Evolutionary conservation across 2,329 filamentous ascomycete species (phyloP), one percentile per base, ranked within the genome.

Genomic region (Zymoseptoria passerinii): DNA sequence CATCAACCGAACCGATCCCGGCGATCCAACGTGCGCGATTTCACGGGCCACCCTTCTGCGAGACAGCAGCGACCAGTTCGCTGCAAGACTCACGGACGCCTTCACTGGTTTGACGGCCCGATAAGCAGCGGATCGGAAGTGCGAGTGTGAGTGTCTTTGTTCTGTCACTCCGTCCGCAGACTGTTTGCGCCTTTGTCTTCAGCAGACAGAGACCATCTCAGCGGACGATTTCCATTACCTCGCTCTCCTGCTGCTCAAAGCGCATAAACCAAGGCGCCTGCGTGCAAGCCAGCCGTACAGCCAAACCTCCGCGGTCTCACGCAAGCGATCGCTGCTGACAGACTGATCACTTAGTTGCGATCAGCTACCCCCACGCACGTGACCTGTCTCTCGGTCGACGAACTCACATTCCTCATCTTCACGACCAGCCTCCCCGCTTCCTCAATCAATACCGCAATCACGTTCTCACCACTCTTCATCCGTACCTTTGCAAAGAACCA

Each of bases 391-490:
- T 20, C 40, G 53, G 19, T 7, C n/a, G 52, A n/a, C 28, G 40
- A 54, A 44, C 50, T 53, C 23, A 49, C 56, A 52, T 59, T 53
- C 54, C 57, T n/a, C 57, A 53, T 49, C 55, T 52, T 56, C 40
- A 57, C 50, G 16, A 55, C n/a, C 44, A 54, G 56, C 40, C 54
- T 48, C 23, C 4, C 23, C 23, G 23, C 23, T 23, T 23, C 23
- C 23, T 3, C 23, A 4, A 23, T 23, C 62, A 64, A 63, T 55
- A 69, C 68, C 68, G 67, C 66, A 65, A 71, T 56, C 58, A 70
- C 68, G 84, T 84, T 88, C 85, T 88, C 85, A 65, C 84, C 83
- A 76, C 81, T 88, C 68, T 86, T 87, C 73, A 77, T 86, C 73
- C 81, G 83, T 71, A 73, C 67, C 63, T 72, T 66, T 68, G 77